Percentiles rank a stretch among this genome's conserved stretches.
These are phyloP conservation scores for Filobasidium floriforme DNA, from an alignment of 768 basidiomycete species.

Conservation along the genomic window DNA sequence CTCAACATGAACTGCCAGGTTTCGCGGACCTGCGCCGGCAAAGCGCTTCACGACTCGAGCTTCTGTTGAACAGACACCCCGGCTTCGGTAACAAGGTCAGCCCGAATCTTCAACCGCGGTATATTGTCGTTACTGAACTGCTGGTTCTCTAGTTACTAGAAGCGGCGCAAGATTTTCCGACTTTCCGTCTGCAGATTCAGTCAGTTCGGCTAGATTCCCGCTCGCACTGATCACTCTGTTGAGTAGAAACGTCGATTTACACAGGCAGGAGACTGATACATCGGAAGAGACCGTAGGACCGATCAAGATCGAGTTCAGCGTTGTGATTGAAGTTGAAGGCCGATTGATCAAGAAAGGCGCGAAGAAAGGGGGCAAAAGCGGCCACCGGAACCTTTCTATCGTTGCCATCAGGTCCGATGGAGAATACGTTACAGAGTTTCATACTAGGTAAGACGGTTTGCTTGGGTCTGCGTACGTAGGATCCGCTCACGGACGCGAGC, in stretches of 20 bases:
- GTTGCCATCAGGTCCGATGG: conserved; percentile 68
- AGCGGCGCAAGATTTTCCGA: conserved; percentile 11
- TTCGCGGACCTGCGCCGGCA: conserved; percentile 26
- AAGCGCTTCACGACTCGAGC: conserved; percentile 26
- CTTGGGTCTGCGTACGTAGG: no score
- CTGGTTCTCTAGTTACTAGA: neutral
- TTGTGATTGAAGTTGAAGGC: conserved; percentile 56
- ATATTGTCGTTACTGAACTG: neutral
- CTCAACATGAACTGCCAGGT: conserved; percentile 16
- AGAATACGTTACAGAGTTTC: conserved; percentile 54
- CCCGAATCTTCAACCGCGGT: neutral
- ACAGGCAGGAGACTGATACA: conserved; percentile 9
- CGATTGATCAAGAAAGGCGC: conserved; percentile 52
- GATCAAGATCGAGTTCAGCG: conserved; percentile 6
- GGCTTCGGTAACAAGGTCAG: conserved; percentile 28
- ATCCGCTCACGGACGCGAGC: neutral
- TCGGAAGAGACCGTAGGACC: neutral
- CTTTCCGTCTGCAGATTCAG: conserved; percentile 20
- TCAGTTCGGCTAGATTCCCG: conserved; percentile 6
- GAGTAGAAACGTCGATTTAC: neutral
- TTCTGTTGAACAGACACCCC: conserved; percentile 23
- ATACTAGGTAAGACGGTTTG: no score
- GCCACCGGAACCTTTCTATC: conserved; percentile 58
- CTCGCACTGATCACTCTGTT: no score
- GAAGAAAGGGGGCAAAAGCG: conserved; percentile 48